Percentiles rank a stretch among this genome's conserved stretches.
phyloP scores from a whole-genome alignment of 768 basidiomycete species.

The Mycena maculata region DNA sequence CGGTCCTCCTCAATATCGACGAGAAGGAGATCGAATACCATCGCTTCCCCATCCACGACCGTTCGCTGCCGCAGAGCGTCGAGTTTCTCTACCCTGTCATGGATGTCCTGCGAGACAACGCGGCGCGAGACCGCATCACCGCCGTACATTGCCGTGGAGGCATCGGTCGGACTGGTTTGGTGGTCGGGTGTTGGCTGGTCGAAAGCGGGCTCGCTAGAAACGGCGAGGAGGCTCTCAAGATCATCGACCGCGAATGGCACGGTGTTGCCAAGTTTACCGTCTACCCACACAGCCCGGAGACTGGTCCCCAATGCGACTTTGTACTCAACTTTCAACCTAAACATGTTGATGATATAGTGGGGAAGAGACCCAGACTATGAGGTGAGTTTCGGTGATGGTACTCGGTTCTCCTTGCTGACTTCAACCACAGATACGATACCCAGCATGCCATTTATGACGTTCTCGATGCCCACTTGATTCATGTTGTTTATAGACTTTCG shows the following conservation, averaged over 20 bases:
- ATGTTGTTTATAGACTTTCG: too few relatives aligned
- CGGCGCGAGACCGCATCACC: slow-evolving; percentile 65
- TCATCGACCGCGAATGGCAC: slow-evolving; percentile 65
- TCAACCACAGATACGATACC: too few relatives aligned
- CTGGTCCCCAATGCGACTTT: slow-evolving; percentile 81
- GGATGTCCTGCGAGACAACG: slow-evolving; percentile 69
- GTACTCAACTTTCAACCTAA: slow-evolving; percentile 68
- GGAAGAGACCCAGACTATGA: too few relatives aligned
- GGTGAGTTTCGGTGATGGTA: too few relatives aligned
- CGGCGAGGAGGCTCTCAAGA: slow-evolving; percentile 26
- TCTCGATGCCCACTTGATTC: too few relatives aligned
- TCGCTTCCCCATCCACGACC: slow-evolving; percentile 82
- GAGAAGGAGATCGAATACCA: slow-evolving; percentile 68
- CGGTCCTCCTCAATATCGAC: slow-evolving; percentile 66
- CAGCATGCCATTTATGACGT: too few relatives aligned
- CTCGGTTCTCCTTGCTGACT: too few relatives aligned
- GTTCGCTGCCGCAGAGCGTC: slow-evolving; percentile 69
- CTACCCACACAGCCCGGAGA: slow-evolving; percentile 83
- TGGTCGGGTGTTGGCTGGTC: slow-evolving; percentile 66
- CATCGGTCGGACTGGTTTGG: slow-evolving; percentile 74
- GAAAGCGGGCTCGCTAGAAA: slow-evolving; percentile 54
- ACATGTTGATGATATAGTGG: too few relatives aligned
- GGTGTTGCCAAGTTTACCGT: slow-evolving; percentile 81
- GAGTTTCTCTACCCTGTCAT: slow-evolving; percentile 71
- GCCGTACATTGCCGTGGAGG: slow-evolving; percentile 87